Conservation (phyloP, 179 eudicot species). For the Beta corolliflora region DNA sequence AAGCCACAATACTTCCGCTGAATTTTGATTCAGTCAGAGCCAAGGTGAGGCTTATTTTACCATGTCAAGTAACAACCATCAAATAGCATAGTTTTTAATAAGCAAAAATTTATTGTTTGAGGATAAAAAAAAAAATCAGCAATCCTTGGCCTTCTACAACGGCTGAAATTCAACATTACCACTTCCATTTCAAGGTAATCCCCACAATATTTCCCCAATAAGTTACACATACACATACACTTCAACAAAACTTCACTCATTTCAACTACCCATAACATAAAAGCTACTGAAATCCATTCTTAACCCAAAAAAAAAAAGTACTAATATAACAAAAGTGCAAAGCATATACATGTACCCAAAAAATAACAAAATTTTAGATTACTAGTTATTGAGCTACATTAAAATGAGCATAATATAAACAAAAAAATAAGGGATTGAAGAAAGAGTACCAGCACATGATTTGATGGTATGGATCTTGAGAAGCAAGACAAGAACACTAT, state of each 20-base stretch:
- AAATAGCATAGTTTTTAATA: neutral
- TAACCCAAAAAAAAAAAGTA: neutral
- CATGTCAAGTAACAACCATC: neutral
- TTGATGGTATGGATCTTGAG: constrained; percentile 98
- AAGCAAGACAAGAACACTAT: constrained; percentile 89
- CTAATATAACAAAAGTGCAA: neutral
- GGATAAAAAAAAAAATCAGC: no score
- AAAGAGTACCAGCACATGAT: constrained; percentile 82
- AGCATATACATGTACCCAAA: neutral
- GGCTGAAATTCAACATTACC: neutral
- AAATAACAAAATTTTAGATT: neutral
- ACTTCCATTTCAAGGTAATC: neutral
- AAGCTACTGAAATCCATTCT: neutral
- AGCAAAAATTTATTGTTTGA: no score
- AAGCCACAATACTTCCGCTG: neutral
- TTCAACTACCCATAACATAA: neutral
- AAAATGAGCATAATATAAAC: neutral
- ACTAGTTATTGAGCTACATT: neutral
- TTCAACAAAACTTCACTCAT: neutral
- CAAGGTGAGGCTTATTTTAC: neutral
- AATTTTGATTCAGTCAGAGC: neutral
- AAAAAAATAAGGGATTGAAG: neutral
- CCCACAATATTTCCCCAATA: neutral
- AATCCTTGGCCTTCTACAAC: neutral
- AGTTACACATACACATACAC: neutral